Conservation (phyloP, 2,329 filamentous ascomycete species). For the Xylariales sp. region DNA sequence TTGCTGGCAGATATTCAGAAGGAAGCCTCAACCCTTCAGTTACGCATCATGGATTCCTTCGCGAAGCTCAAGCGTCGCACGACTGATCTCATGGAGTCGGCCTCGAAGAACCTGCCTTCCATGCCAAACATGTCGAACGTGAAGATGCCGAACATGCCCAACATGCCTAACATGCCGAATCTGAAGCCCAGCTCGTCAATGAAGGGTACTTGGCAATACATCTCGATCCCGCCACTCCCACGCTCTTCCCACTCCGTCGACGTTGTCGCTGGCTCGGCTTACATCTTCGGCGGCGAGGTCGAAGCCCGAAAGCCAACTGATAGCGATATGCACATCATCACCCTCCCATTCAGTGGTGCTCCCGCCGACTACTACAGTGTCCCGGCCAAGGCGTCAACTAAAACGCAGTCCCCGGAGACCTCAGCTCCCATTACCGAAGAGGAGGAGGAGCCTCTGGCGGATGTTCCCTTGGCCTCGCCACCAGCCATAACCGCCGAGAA, state of each 20-base stretch:
- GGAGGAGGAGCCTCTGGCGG: constrained; percentile 32
- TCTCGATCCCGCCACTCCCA: constrained; percentile 51
- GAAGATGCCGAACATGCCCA: constrained; percentile 17
- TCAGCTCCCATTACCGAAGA: constrained; percentile 27
- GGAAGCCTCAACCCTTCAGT: too few species aligned
- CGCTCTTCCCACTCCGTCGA: constrained; percentile 73
- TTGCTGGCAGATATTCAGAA: too few species aligned
- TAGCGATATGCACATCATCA: constrained; percentile 65
- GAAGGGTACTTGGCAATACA: constrained; percentile 57
- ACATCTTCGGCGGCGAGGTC: constrained; percentile 74
- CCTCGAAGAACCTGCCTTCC: constrained; percentile 37
- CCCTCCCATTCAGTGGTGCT: constrained; percentile 53
- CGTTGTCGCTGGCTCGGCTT: constrained; percentile 49
- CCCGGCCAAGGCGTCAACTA: constrained; percentile 39
- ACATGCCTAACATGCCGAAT: constrained; percentile 15
- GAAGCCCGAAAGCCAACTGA: constrained; percentile 62
- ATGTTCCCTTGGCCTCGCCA: constrained; percentile 35
- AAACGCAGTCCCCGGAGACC: constrained; percentile 39
- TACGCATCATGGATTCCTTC: constrained; percentile 45
- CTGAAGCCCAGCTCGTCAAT: constrained; percentile 21
- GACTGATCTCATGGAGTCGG: constrained; percentile 46
- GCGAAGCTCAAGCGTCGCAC: constrained; percentile 50
- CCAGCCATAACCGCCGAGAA: constrained; percentile 15
- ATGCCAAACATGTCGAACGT: constrained; percentile 22
- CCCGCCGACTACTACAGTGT: constrained; percentile 56